These are phyloP conservation scores for Daldinia childiae DNA, from an alignment of 495 filamentous ascomycete genomes.

Conservation along the genomic window DNA sequence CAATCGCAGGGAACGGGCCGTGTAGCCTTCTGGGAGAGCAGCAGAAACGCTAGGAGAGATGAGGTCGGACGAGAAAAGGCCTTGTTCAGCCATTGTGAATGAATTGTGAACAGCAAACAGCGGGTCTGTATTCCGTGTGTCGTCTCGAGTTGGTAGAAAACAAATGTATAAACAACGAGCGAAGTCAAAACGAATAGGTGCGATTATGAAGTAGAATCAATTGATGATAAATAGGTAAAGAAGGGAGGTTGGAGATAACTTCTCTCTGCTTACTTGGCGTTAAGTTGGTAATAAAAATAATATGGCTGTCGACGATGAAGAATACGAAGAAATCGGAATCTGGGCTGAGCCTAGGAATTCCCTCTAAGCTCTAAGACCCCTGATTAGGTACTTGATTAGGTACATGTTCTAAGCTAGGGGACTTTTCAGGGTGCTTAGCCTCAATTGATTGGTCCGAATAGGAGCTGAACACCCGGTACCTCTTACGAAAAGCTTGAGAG, in stretches of 20 bases:
- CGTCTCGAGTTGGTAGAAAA: neutral
- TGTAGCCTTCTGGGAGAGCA: constrained; percentile 81
- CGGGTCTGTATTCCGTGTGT: neutral
- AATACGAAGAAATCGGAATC: constrained; percentile 37
- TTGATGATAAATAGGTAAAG: neutral
- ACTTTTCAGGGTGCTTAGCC: constrained; percentile 25
- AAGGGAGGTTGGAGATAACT: neutral
- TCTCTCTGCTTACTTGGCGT: neutral
- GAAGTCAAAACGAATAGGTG: neutral
- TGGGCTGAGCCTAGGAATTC: constrained; percentile 27
- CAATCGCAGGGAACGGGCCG: constrained; percentile 78
- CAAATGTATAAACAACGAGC: neutral
- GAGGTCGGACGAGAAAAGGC: constrained; percentile 79
- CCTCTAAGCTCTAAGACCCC: constrained; percentile 10
- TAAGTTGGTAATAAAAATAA: neutral
- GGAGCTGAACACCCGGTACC: constrained; percentile 37
- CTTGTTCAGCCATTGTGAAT: constrained; percentile 56
- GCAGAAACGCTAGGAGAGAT: constrained; percentile 78
- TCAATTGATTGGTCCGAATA: constrained; percentile 41
- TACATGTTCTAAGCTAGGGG: neutral
- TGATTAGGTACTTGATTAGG: neutral
- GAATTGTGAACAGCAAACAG: neutral
- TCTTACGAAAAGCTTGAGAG: constrained; percentile 30
- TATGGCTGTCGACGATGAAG: constrained; percentile 20
- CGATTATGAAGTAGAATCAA: neutral